Evolutionary conservation across 495 filamentous ascomycete species (phyloP).

Genomic region (Neurospora africana): DNA sequence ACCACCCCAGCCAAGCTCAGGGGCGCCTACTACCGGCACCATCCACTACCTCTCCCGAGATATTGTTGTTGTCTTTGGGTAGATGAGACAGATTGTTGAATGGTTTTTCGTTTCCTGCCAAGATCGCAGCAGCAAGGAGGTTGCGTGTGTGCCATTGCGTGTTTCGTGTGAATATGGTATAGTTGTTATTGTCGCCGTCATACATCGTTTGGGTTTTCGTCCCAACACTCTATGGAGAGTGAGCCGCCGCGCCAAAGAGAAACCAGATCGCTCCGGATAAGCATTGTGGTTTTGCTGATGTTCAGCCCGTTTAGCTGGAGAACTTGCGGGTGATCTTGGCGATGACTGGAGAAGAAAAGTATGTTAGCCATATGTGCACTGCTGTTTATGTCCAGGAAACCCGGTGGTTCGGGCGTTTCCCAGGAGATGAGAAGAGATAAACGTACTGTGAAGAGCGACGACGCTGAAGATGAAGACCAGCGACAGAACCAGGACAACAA

Average conservation of each 20-base stretch:
- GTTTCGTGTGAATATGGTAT: background rate
- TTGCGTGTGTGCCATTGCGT: background rate
- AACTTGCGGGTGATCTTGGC: constrained; percentile 92
- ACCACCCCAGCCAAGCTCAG: background rate
- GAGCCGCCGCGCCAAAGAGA: background rate
- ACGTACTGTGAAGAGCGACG: constrained; percentile 90
- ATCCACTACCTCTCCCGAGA: background rate
- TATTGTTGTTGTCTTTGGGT: background rate
- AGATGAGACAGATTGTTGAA: background rate
- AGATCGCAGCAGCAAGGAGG: background rate
- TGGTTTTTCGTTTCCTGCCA: background rate
- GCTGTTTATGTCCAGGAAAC: background rate
- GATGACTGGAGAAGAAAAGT: constrained; percentile 53
- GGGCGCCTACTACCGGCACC: background rate
- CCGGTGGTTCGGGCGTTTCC: background rate
- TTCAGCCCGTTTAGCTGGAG: constrained; percentile 44
- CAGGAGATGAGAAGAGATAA: background rate
- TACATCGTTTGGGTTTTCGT: background rate
- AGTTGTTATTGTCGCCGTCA: background rate
- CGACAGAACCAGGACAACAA: constrained; percentile 87
- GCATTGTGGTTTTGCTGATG: background rate
- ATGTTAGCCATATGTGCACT: constrained; percentile 3
- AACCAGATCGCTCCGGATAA: background rate
- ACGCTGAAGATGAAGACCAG: constrained; percentile 98
- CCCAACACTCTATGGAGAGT: background rate